phyloP scores from a whole-genome alignment of 2,329 filamentous ascomycete genomes.

The Chlorencoelia australis region DNA sequence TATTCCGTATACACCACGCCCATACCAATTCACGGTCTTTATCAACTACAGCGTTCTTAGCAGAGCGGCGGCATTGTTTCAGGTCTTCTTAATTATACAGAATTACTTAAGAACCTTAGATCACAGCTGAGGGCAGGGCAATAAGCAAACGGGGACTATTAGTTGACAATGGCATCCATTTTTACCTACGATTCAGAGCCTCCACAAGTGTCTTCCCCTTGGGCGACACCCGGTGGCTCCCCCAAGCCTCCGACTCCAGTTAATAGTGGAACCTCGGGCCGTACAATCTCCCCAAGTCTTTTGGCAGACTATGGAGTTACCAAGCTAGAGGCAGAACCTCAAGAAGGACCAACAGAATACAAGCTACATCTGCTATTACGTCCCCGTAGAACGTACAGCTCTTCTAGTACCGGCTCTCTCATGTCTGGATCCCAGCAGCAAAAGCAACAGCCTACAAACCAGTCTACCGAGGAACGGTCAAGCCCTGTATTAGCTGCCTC shows the following conservation, averaged over 20 bases:
- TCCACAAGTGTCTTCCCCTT: constrained; percentile 81
- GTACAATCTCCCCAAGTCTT: constrained; percentile 30
- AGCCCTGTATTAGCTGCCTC: constrained; percentile 19
- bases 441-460: constrained; percentile 14
- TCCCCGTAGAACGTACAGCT: constrained; percentile 62
- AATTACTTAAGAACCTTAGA: neutral
- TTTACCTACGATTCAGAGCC: constrained; percentile 92
- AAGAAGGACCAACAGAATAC: constrained; percentile 92
- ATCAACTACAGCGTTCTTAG: constrained; percentile 20
- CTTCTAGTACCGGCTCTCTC: constrained; percentile 54
- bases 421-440: constrained; percentile 28
- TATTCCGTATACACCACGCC: constrained; percentile 32
- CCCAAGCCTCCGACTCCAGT: constrained; percentile 22
- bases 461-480: constrained; percentile 5
- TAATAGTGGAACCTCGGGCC: constrained; percentile 8
- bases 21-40: constrained; percentile 40
- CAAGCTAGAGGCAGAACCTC: constrained; percentile 79
- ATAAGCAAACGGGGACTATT: neutral
- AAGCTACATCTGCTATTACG: constrained; percentile 85
- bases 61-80: constrained; percentile 12
- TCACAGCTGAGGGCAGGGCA: neutral
- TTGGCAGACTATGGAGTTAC: constrained; percentile 56
- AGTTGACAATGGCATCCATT: constrained; percentile 67
- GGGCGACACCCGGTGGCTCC: constrained; percentile 50
- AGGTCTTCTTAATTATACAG: neutral